A percentile compares a stretch with the other conserved stretches of the same genome.
Conservation (phyloP, 169 alveolate species). For the Theileria parva region DNA sequence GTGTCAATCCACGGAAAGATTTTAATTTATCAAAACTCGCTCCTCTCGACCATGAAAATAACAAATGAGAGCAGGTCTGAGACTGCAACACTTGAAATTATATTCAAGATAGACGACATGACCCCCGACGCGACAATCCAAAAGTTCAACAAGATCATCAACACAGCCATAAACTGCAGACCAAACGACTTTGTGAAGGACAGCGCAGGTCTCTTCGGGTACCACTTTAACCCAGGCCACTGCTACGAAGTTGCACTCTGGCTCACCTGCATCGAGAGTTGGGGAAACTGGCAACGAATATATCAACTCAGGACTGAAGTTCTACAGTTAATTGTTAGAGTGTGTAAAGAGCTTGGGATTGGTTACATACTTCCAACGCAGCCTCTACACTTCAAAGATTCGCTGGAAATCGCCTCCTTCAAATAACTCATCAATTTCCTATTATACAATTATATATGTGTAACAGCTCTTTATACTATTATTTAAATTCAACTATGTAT, state of each 20-base stretch:
- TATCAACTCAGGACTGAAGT: constrained; percentile 72
- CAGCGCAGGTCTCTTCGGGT: constrained; percentile 67
- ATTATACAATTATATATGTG: not conserved
- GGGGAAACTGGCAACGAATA: constrained; percentile 81
- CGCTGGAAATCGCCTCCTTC: constrained; percentile 47
- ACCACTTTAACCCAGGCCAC: constrained; percentile 81
- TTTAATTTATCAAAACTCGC: constrained; percentile 79
- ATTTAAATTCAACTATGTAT: not conserved
- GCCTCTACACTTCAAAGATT: constrained; percentile 69
- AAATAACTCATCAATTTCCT: not conserved
- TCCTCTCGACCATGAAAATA: constrained; percentile 77
- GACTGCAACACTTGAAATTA: constrained; percentile 74
- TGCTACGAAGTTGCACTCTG: constrained; percentile 71
- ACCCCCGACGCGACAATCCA: constrained; percentile 77
- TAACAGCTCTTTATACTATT: not conserved
- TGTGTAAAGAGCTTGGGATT: constrained; percentile 66
- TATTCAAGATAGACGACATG: constrained; percentile 74
- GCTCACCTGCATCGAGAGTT: constrained; percentile 79
- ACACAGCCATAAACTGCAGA: constrained; percentile 73
- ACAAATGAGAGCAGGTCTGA: constrained; percentile 82
- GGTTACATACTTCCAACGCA: constrained; percentile 71
- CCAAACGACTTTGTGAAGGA: constrained; percentile 83
- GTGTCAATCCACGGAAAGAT: constrained; percentile 80
- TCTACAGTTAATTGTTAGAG: constrained; percentile 68
- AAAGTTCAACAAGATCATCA: constrained; percentile 68